Evolutionary conservation across 1,284 basidiomycete species (phyloP).

Genomic region (Rhodofomes roseus): DNA sequence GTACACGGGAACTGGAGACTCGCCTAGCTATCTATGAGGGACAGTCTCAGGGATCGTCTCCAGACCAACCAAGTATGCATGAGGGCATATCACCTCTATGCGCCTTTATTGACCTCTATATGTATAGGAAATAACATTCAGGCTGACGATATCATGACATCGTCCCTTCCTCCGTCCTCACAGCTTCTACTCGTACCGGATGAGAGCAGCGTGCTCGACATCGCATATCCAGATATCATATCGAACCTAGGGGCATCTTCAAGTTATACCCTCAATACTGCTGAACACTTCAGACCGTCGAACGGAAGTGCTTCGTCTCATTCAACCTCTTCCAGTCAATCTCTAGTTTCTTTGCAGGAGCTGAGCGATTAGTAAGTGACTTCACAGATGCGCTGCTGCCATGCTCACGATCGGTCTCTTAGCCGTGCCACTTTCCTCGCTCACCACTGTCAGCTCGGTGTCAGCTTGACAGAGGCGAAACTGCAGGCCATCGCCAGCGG

Average conservation of each 20-base stretch:
- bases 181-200: background rate
- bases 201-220: background rate
- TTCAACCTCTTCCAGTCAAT: background rate
- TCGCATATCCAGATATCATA: background rate
- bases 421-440: conserved; percentile 22
- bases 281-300: background rate
- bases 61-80: background rate
- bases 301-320: background rate
- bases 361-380: conserved; percentile 14
- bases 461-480: conserved; percentile 19
- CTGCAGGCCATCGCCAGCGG: conserved; percentile 23
- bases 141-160: background rate
- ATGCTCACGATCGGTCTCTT: background rate
- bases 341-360: background rate
- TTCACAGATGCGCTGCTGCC: background rate
- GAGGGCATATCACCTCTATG: background rate
- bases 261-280: background rate
- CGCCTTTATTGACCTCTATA: background rate
- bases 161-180: background rate
- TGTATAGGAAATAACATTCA: background rate
- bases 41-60: background rate
- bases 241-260: background rate
- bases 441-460: conserved; percentile 20
- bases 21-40: conserved; percentile 19
- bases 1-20: conserved; percentile 20